Conservation (phyloP, 2,329 filamentous ascomycete species). For the Talaromyces sp. region DNA sequence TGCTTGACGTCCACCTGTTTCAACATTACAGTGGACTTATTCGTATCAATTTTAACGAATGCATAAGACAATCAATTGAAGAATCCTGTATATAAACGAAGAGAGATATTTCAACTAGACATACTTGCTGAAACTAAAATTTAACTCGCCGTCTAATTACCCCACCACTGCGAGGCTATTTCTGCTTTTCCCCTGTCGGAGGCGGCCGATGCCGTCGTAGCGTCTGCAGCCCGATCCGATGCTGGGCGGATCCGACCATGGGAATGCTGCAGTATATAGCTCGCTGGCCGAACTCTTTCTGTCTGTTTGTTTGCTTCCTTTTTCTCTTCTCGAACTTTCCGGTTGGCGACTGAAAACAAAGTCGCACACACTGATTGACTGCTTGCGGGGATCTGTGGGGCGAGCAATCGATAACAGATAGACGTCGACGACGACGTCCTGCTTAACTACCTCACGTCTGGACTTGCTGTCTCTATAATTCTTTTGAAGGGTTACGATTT, state of each 20-base stretch:
- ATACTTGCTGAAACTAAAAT: neutral
- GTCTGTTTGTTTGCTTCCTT: neutral
- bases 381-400: neutral
- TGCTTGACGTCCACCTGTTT: neutral
- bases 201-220: constrained; percentile 13
- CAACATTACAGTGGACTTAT: neutral
- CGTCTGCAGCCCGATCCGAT: neutral
- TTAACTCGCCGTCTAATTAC: neutral
- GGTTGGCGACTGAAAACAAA: neutral
- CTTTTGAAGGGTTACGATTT: neutral
- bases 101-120: neutral
- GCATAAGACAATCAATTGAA: neutral
- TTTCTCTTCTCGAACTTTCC: neutral
- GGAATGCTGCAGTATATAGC: neutral
- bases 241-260: neutral
- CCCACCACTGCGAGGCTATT: neutral
- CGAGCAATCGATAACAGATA: neutral
- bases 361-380: neutral
- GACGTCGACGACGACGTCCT: neutral
- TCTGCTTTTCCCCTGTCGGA: constrained; percentile 1
- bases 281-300: neutral
- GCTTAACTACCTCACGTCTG: no score
- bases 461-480: neutral
- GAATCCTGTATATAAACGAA: neutral
- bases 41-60: neutral